Evolutionary conservation across 345 rosid genomes (phyloP), one percentile per base, ranked within the genome.

Genomic region (Eutrema japonicum): DNA sequence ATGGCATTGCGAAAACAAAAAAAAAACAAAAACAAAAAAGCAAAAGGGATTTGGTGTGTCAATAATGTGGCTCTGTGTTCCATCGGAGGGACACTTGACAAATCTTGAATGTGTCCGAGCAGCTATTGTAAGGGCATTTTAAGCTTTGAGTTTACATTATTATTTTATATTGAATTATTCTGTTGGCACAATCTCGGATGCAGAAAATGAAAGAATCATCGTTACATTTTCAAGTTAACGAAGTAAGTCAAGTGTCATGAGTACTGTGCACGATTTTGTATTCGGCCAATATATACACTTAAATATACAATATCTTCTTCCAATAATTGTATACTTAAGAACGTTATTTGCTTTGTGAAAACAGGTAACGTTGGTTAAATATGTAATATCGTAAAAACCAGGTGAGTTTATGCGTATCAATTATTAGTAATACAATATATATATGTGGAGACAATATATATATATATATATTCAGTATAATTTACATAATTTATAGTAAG

Each of bases 21-120:
- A 52, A 46, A 10, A 1, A 10, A 9, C n/a, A 41, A 29, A 16
- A 16, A 16, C 16, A 16, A 46, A 10, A 1, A 54, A 26, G 66
- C 37, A 66, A 66, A 66, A 75, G 35, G 13, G 76, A 58, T 71
- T 58, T 65, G 77, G 68, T 77, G 46, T 30, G 3, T 52, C 36
- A 37, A 68, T 48, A 70, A 48, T 64, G 40, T 77, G 80, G 76
- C 80, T 64, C 62, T 64, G 72, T 36, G 61, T 22, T 77, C 67
- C 64, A 58, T 59, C 16, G 77, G 72, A 77, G 68, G 50, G 80
- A 71, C 80, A 77, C 76, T 57, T 56, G 10, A n/a, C 27, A 52
- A 33, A 43, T 51, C 8, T 65, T 57, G 62, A 49, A 64, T 64
- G 46, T 41, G 80, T 40, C 76, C 72, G 53, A 56, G 46, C 18